Conservation (phyloP, 1,284 basidiomycete species). For the Tilletia horrida region DNA sequence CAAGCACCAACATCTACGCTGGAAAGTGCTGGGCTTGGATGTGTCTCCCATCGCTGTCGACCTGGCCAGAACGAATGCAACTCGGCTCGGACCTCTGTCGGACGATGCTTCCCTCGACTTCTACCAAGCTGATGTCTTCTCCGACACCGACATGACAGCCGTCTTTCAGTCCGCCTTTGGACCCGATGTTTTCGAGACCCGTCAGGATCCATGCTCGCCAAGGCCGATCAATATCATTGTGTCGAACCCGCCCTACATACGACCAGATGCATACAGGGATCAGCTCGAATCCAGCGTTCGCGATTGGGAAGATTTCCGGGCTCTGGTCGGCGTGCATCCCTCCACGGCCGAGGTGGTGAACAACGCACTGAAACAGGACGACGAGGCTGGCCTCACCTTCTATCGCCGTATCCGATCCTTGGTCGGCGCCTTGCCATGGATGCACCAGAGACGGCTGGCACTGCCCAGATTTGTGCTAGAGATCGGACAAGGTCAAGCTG, state of each 20-base stretch:
- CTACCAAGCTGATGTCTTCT: not conserved
- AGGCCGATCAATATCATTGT: conserved; percentile 68
- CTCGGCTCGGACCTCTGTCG: not conserved
- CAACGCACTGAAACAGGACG: not conserved
- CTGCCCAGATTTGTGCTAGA: conserved; percentile 6
- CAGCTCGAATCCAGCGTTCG: conserved; percentile 62
- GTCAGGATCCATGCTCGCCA: not conserved
- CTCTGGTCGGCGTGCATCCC: conserved; percentile 73
- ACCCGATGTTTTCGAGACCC: not conserved
- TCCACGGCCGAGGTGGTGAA: not conserved
- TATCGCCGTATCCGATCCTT: not conserved
- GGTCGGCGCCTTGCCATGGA: not conserved
- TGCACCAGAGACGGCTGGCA: not conserved
- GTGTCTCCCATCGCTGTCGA: not conserved
- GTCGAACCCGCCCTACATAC: conserved; percentile 87
- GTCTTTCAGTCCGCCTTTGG: not conserved
- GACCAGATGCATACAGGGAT: conserved; percentile 56
- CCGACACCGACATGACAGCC: not conserved
- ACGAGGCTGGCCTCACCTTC: conserved; percentile 3
- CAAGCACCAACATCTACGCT: not conserved
- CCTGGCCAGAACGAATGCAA: not conserved
- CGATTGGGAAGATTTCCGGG: conserved; percentile 72
- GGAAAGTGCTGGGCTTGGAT: not conserved
- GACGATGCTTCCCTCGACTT: not conserved
- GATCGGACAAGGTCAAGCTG: not conserved